A percentile compares a stretch with the other conserved stretches of the same genome.
Evolutionary conservation across 768 basidiomycete species (phyloP).

Genomic region (Mrakia gelida): DNA sequence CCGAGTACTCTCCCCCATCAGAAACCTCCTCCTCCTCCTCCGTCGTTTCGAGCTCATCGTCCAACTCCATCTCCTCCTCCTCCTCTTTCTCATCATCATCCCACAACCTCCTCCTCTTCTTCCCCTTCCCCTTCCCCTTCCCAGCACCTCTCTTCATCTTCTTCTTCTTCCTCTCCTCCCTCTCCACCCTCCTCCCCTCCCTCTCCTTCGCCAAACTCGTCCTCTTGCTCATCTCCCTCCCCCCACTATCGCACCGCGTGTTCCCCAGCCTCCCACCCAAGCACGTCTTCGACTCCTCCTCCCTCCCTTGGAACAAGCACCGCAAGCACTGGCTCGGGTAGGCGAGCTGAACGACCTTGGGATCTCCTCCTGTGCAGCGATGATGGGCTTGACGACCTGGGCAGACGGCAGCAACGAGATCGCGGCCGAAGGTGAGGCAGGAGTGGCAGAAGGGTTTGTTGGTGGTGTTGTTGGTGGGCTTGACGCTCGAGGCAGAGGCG

Average conservation of each 20-base stretch:
- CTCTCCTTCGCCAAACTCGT: neutral
- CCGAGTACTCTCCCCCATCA: too few species aligned
- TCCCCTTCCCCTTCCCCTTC: neutral
- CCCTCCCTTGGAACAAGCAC: conserved; percentile 17
- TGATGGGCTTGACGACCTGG: neutral
- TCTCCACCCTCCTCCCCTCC: neutral
- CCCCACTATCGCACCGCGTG: neutral
- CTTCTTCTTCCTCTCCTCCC: neutral
- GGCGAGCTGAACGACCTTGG: neutral
- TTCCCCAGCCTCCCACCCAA: neutral
- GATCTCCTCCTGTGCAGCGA: conserved; percentile 6
- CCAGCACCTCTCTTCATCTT: neutral
- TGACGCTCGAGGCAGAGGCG: neutral
- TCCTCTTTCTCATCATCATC: neutral
- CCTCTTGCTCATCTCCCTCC: neutral
- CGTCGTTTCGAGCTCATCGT: neutral
- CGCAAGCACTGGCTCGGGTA: neutral
- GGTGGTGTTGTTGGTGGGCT: neutral
- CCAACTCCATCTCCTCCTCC: neutral
- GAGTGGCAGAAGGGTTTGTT: neutral
- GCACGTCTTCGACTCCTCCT: neutral
- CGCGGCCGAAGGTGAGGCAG: conserved; percentile 16
- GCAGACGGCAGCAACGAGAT: conserved; percentile 9
- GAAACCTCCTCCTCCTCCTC: neutral
- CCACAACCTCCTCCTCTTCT: neutral